Evolutionary conservation across 1,139 yeast genomes (phyloP).

Genomic region (Pichia sp.): DNA sequence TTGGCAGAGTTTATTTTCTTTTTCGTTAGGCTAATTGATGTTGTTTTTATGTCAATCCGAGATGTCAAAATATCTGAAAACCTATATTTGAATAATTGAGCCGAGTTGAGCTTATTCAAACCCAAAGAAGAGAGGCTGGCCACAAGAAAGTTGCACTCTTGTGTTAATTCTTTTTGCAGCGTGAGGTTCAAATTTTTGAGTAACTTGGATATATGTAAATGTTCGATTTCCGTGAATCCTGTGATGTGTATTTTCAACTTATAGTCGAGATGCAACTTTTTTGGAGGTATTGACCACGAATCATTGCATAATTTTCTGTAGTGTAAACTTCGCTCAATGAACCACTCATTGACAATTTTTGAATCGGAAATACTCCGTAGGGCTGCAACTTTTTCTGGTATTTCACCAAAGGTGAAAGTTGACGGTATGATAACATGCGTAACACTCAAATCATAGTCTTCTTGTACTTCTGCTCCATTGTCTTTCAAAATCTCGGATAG

Average conservation of each 20-base stretch:
- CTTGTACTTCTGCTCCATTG: constrained; percentile 41
- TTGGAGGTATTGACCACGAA: constrained; percentile 69
- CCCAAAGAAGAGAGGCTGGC: constrained; percentile 51
- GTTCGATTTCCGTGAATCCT: constrained; percentile 82
- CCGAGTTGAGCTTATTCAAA: constrained; percentile 44
- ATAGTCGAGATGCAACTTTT: constrained; percentile 31
- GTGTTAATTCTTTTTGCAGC: constrained; percentile 48
- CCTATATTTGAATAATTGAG: constrained; percentile 39
- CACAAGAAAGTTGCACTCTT: constrained; percentile 58
- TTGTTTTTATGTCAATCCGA: constrained; percentile 17
- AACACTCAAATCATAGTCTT: constrained; percentile 25
- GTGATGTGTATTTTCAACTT: constrained; percentile 58
- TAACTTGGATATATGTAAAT: constrained; percentile 67
- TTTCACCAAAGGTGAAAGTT: constrained; percentile 18
- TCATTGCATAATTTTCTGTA: constrained; percentile 54
- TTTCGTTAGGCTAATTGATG: constrained; percentile 37
- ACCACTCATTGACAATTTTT: constrained; percentile 73
- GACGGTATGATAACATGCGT: constrained; percentile 46
- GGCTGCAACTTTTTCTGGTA: constrained; percentile 20
- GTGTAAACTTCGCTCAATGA: constrained; percentile 71
- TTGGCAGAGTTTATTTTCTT: constrained; percentile 56
- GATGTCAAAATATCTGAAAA: constrained; percentile 28
- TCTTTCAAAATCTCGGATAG: constrained; percentile 39
- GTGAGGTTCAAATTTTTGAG: constrained; percentile 50
- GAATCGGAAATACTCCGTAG: constrained; percentile 17